Evolutionary conservation across 1,139 yeast species (phyloP).

Genomic region (Geotrichum siamense): DNA sequence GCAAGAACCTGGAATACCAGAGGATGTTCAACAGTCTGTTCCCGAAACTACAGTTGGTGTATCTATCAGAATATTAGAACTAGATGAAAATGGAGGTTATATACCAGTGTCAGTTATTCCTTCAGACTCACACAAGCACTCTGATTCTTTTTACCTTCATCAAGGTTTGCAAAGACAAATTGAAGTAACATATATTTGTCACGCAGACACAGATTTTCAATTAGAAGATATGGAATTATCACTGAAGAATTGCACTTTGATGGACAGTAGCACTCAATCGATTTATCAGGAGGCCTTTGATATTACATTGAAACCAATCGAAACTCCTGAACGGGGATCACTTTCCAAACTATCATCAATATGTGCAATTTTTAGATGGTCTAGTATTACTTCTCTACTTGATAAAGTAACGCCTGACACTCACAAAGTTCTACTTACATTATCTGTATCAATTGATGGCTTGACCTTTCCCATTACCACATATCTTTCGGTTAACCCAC

Average conservation of each 20-base stretch:
- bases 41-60: constrained; percentile 15
- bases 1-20: constrained; percentile 25
- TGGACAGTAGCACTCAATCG: constrained; percentile 19
- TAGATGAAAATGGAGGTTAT: constrained; percentile 27
- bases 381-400: constrained; percentile 21
- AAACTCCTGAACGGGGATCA: not conserved
- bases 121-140: constrained; percentile 17
- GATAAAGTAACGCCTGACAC: constrained; percentile 18
- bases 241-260: constrained; percentile 21
- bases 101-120: constrained; percentile 22
- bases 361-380: constrained; percentile 22
- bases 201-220: constrained; percentile 18
- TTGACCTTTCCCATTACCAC: not conserved
- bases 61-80: constrained; percentile 22
- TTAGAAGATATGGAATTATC: constrained; percentile 19
- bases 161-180: constrained; percentile 30
- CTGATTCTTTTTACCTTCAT: constrained; percentile 22
- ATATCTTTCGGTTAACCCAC: constrained; percentile 1
- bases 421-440: constrained; percentile 7
- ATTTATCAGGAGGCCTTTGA: constrained; percentile 12
- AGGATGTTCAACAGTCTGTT: not conserved
- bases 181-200: constrained; percentile 17
- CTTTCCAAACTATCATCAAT: constrained; percentile 24
- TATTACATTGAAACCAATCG: constrained; percentile 6
- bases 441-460: not conserved